Evolutionary conservation across 1,284 basidiomycete genomes (phyloP).

Genomic region (Tilletia horrida): DNA sequence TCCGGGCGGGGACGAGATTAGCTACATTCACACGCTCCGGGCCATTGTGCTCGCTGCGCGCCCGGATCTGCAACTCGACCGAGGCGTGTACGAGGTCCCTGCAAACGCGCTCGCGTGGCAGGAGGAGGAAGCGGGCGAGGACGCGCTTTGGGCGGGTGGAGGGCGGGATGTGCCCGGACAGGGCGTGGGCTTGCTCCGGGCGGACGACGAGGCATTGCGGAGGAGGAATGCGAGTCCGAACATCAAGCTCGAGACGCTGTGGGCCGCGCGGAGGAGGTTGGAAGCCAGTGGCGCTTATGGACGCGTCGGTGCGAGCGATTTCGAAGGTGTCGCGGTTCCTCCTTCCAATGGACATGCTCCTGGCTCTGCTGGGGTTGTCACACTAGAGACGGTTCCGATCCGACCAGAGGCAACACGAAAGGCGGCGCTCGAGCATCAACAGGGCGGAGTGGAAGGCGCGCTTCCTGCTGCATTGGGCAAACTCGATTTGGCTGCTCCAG

Average conservation of each 20-base stretch:
- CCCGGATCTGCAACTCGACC: conserved; percentile 10
- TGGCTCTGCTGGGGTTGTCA: not conserved
- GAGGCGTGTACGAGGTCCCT: conserved; percentile 13
- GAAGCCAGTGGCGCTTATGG: conserved; percentile 5
- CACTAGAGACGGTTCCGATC: conserved; percentile 1
- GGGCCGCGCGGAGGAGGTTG: conserved; percentile 10
- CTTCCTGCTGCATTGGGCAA: conserved; percentile 1
- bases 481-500: not conserved
- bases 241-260: conserved; percentile 14
- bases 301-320: not conserved
- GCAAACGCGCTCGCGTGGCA: conserved; percentile 7
- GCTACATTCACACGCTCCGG: conserved; percentile 11
- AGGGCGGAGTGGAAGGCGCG: conserved; percentile 2
- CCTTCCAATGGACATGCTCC: not conserved
- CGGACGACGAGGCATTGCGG: conserved; percentile 14
- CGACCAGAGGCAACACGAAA: not conserved
- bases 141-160: not conserved
- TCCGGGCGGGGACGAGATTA: conserved; percentile 7
- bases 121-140: not conserved
- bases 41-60: conserved; percentile 4
- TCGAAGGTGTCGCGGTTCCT: not conserved
- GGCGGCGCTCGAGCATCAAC: conserved; percentile 11
- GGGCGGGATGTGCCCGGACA: not conserved
- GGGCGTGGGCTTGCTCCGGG: conserved; percentile 1
- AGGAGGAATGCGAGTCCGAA: conserved; percentile 13